These are phyloP conservation scores for Clathrus columnatus DNA, from an alignment of 768 basidiomycete genomes.

Conservation along the genomic window DNA sequence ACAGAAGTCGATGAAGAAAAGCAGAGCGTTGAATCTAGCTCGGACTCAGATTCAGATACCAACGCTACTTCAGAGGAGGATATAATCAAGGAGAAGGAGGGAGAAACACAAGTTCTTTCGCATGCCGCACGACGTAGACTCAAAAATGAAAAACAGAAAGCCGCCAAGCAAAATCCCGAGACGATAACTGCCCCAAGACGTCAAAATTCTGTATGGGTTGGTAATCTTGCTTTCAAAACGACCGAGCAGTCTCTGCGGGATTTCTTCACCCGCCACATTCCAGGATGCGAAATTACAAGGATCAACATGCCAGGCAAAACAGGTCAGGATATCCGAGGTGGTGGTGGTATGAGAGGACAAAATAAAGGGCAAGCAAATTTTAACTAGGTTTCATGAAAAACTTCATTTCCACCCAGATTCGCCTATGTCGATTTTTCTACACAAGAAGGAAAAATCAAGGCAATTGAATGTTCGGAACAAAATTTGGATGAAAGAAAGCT, in stretches of 20 bases:
- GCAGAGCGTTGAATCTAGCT: not conserved
- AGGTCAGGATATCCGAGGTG: slow-evolving; percentile 31
- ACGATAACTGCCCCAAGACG: slow-evolving; percentile 33
- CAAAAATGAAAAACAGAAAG: slow-evolving; percentile 34
- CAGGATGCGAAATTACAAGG: slow-evolving; percentile 56
- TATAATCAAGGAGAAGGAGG: slow-evolving; percentile 17
- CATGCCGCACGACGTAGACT: slow-evolving; percentile 65
- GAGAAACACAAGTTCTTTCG: slow-evolving; percentile 47
- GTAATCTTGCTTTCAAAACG: slow-evolving; percentile 89
- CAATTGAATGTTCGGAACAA: slow-evolving; percentile 75
- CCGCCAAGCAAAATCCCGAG: slow-evolving; percentile 28
- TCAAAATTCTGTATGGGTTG: slow-evolving; percentile 91
- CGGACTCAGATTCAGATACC: slow-evolving; percentile 10
- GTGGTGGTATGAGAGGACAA: slow-evolving; percentile 40
- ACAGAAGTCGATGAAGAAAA: not conserved
- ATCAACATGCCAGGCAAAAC: slow-evolving; percentile 79
- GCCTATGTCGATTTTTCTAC: slow-evolving; percentile 94
- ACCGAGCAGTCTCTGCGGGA: slow-evolving; percentile 56
- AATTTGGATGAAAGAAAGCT: slow-evolving; percentile 77
- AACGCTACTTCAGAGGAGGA: slow-evolving; percentile 12
- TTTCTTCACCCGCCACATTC: slow-evolving; percentile 59
- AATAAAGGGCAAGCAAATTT: slow-evolving; percentile 62
- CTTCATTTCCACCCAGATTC: slow-evolving; percentile 47
- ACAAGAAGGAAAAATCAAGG: slow-evolving; percentile 60
- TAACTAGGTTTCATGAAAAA: slow-evolving; percentile 11